These are phyloP conservation scores for Saccharomycopsis fodiens DNA, from an alignment of 805 yeast genomes.

Conservation along the genomic window DNA sequence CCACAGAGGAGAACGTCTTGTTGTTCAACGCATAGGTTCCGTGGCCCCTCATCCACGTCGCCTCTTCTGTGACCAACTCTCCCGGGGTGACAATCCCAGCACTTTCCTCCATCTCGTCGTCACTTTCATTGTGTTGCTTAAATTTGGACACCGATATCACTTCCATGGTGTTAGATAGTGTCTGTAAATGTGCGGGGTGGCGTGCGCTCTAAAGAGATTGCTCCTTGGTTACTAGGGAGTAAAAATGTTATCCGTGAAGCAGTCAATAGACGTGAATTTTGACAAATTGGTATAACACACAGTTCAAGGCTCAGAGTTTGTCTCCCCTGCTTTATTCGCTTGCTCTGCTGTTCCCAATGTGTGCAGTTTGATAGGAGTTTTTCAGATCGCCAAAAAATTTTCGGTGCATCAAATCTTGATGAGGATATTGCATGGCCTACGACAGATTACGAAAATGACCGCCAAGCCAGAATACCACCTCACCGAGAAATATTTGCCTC, in stretches of 20 bases:
- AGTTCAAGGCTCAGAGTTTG: too few species aligned
- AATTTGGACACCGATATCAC: constrained; percentile 17
- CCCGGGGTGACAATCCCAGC: constrained; percentile 80
- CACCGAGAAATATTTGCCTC: constrained; percentile 41
- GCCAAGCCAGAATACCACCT: not conserved
- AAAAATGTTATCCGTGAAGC: not conserved
- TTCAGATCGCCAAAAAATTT: not conserved
- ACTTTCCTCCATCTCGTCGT: constrained; percentile 24
- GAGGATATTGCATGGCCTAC: not conserved
- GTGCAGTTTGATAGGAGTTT: too few species aligned
- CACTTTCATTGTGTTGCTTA: constrained; percentile 24
- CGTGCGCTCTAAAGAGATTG: not conserved
- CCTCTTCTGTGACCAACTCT: constrained; percentile 90
- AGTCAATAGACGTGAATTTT: too few species aligned
- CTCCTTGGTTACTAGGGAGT: not conserved
- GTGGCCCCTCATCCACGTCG: constrained; percentile 98
- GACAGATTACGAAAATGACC: not conserved
- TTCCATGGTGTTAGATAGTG: constrained; percentile 12
- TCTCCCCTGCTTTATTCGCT: too few species aligned
- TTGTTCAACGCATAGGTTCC: constrained; percentile 81
- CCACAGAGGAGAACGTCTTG: constrained; percentile 81
- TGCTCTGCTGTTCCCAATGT: too few species aligned
- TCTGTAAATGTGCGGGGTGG: not conserved
- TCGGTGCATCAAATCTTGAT: not conserved
- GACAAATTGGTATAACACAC: too few species aligned